Evolutionary conservation across 257 asterid species (phyloP).

Genomic region (Fraxinus anomala): DNA sequence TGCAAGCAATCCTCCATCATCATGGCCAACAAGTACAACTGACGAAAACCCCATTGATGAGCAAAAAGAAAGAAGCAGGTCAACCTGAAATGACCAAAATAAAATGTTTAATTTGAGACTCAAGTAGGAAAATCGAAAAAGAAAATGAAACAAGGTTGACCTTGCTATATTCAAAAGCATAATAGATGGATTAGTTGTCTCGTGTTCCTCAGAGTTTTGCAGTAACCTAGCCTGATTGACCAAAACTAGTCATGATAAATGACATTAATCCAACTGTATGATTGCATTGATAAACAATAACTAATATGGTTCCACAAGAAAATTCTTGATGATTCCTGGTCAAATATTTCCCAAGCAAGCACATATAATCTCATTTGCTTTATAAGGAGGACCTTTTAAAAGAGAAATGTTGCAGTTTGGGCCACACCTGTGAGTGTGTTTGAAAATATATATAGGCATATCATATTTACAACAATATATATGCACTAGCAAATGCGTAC

Average conservation of each 20-base stretch:
- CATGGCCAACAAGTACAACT: constrained; percentile 84
- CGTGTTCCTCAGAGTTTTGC: not conserved
- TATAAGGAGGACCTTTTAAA: too few species aligned
- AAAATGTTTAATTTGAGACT: not conserved
- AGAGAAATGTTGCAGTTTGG: not conserved
- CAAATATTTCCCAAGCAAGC: not conserved
- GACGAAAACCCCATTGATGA: constrained; percentile 71
- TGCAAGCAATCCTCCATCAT: constrained; percentile 89
- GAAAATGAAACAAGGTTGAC: not conserved
- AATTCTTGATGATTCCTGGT: not conserved
- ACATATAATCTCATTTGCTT: too few species aligned
- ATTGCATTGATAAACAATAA: not conserved
- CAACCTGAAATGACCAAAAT: constrained; percentile 57
- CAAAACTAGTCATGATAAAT: not conserved
- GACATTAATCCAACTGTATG: not conserved
- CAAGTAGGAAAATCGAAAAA: not conserved
- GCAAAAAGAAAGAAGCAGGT: constrained; percentile 82
- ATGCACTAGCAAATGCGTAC: not conserved
- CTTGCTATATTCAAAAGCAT: not conserved
- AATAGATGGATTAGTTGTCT: not conserved
- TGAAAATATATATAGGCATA: not conserved
- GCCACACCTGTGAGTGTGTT: not conserved
- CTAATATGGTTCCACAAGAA: too few species aligned
- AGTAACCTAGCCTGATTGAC: not conserved
- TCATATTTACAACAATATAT: too few species aligned